Percentiles rank a stretch among this genome's conserved stretches.
Conservation (phyloP, 192 early-diverging fungal genomes). For the Ramicandelaber brevisporus region DNA sequence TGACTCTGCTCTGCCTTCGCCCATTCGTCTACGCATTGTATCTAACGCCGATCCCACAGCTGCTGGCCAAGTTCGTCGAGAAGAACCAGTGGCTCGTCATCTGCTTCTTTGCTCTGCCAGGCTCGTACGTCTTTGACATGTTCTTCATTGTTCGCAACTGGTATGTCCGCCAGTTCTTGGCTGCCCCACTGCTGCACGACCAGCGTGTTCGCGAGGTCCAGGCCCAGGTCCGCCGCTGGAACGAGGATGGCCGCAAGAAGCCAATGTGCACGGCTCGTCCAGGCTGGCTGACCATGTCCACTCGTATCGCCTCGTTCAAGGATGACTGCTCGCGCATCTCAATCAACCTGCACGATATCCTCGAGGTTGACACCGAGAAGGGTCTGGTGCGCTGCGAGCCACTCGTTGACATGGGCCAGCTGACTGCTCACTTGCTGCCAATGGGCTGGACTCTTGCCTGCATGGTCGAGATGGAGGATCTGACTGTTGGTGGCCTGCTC, state of each 20-base stretch:
- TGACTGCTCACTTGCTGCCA: slow-evolving; percentile 9
- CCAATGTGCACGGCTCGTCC: slow-evolving; percentile 12
- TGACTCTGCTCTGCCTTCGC: no score
- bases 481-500: slow-evolving; percentile 15
- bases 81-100: slow-evolving; percentile 9
- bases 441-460: slow-evolving; percentile 10
- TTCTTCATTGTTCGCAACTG: slow-evolving; percentile 8
- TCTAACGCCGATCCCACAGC: not conserved
- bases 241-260: slow-evolving; percentile 7
- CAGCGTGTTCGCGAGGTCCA: slow-evolving; percentile 9
- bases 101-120: slow-evolving; percentile 10
- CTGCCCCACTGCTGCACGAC: slow-evolving; percentile 7
- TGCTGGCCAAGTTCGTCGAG: slow-evolving; percentile 5
- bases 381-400: slow-evolving; percentile 11
- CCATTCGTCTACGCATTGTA: slow-evolving; percentile 1
- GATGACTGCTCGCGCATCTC: slow-evolving; percentile 1
- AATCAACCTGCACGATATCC: slow-evolving; percentile 7
- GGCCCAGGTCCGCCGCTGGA: slow-evolving; percentile 8
- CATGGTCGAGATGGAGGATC: slow-evolving; percentile 13
- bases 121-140: slow-evolving; percentile 7
- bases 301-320: slow-evolving; percentile 1
- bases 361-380: slow-evolving; percentile 7
- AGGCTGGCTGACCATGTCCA: slow-evolving; percentile 6
- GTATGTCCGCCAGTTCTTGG: slow-evolving; percentile 5
- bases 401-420: slow-evolving; percentile 10